phyloP scores from a whole-genome alignment of 2,329 filamentous ascomycete genomes.

The Pestalotiopsis sp. region DNA sequence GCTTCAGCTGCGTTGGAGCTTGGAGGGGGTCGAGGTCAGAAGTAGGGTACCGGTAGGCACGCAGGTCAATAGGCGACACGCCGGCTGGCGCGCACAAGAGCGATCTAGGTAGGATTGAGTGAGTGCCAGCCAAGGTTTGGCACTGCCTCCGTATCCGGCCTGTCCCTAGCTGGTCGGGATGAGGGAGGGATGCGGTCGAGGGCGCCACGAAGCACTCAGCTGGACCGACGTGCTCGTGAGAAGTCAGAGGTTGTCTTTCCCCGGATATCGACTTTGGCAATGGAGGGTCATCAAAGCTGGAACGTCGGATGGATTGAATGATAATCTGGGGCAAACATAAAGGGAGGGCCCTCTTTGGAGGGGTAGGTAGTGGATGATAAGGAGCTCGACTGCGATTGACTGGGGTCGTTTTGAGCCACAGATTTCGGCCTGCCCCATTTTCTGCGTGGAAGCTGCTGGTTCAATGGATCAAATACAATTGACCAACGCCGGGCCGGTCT shows the following conservation, averaged over 20 bases:
- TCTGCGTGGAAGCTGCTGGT: not conserved
- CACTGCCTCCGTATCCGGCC: not conserved
- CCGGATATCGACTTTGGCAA: not conserved
- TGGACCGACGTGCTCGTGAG: not conserved
- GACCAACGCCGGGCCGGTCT: not conserved
- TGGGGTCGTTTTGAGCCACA: not conserved
- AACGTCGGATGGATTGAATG: not conserved
- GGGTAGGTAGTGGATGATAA: slow-evolving; percentile 8
- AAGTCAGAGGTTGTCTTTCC: not conserved
- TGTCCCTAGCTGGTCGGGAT: not conserved
- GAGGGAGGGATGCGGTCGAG: not conserved
- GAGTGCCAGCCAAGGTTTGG: not conserved
- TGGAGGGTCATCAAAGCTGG: not conserved
- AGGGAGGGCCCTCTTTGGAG: slow-evolving; percentile 3
- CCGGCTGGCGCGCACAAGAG: not conserved
- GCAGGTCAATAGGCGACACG: not conserved
- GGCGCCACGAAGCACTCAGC: not conserved
- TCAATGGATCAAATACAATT: not conserved
- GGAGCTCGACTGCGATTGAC: not conserved
- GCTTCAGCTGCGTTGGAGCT: slow-evolving; percentile 1
- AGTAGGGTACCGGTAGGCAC: too few relatives aligned
- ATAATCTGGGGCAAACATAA: not conserved
- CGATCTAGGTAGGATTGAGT: not conserved
- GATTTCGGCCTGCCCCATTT: not conserved
- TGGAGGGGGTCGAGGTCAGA: not conserved